These are phyloP conservation scores for Fonsecaea pedrosoi DNA, from an alignment of 2,329 filamentous ascomycete genomes.

Conservation along the genomic window DNA sequence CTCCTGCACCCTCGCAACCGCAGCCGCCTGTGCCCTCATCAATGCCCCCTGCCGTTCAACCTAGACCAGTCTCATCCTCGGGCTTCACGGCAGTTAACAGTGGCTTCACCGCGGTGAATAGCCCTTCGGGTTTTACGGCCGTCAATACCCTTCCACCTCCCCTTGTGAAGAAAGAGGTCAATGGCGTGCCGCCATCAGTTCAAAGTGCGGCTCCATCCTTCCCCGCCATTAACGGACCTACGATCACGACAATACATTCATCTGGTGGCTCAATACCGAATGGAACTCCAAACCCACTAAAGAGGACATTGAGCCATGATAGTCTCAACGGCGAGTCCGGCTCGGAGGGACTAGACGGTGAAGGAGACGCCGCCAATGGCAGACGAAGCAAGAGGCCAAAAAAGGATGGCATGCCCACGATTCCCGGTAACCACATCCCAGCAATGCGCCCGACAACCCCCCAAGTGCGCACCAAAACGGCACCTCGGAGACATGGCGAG, in stretches of 20 bases:
- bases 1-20: slow-evolving; percentile 38
- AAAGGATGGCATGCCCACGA: slow-evolving; percentile 76
- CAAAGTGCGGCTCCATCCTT: slow-evolving; percentile 60
- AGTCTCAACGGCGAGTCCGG: slow-evolving; percentile 48
- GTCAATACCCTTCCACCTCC: slow-evolving; percentile 48
- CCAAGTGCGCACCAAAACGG: slow-evolving; percentile 63
- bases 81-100: slow-evolving; percentile 78
- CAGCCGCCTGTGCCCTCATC: slow-evolving; percentile 46
- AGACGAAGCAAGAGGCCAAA: slow-evolving; percentile 91
- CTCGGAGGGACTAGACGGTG: slow-evolving; percentile 54
- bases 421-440: slow-evolving; percentile 94
- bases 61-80: slow-evolving; percentile 48
- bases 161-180: slow-evolving; percentile 58
- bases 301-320: slow-evolving; percentile 75
- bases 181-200: slow-evolving; percentile 63
- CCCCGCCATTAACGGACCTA: slow-evolving; percentile 61
- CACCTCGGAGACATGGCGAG: slow-evolving; percentile 64
- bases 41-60: slow-evolving; percentile 46
- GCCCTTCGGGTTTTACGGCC: slow-evolving; percentile 52
- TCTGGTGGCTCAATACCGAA: slow-evolving; percentile 30
- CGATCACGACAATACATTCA: slow-evolving; percentile 29
- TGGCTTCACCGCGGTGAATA: slow-evolving; percentile 68
- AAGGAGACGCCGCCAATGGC: slow-evolving; percentile 69
- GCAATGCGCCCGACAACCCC: slow-evolving; percentile 80
- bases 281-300: slow-evolving; percentile 62